Evolutionary conservation across 306 rosid species (phyloP).

Genomic region (Castanea mollissima): DNA sequence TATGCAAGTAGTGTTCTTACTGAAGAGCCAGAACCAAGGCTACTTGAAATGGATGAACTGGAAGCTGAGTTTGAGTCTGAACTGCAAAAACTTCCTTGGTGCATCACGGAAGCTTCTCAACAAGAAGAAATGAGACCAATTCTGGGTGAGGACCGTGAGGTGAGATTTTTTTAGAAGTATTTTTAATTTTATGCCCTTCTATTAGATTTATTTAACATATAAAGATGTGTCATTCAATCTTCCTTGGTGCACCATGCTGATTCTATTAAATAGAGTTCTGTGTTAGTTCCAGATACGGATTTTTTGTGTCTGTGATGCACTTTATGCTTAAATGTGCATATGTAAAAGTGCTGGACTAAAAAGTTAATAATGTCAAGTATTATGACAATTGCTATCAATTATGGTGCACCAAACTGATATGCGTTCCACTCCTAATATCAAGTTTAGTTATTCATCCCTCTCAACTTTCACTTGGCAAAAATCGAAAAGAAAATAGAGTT

Average conservation of each 20-base stretch:
- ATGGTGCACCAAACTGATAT: not conserved
- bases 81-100: conserved; percentile 66
- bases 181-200: conserved; percentile 9
- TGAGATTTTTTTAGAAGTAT: conserved; percentile 17
- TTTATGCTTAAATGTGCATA: not conserved
- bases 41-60: conserved; percentile 56
- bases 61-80: conserved; percentile 79
- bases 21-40: conserved; percentile 50
- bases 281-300: not conserved
- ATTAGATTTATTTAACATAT: not conserved
- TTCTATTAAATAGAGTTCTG: not conserved
- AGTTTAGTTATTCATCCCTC: not conserved
- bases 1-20: conserved; percentile 69
- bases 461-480: no score
- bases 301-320: not conserved
- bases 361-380: not conserved
- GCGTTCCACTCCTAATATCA: not conserved
- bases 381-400: not conserved
- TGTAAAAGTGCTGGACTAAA: not conserved
- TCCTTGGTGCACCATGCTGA: not conserved
- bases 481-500: not conserved
- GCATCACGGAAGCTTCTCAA: conserved; percentile 36
- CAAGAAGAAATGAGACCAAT: conserved; percentile 26
- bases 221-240: not conserved
- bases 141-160: conserved; percentile 32